Evolutionary conservation across 2,329 filamentous ascomycete species (phyloP).

Genomic region (Paracorniculantispora psalliotae): DNA sequence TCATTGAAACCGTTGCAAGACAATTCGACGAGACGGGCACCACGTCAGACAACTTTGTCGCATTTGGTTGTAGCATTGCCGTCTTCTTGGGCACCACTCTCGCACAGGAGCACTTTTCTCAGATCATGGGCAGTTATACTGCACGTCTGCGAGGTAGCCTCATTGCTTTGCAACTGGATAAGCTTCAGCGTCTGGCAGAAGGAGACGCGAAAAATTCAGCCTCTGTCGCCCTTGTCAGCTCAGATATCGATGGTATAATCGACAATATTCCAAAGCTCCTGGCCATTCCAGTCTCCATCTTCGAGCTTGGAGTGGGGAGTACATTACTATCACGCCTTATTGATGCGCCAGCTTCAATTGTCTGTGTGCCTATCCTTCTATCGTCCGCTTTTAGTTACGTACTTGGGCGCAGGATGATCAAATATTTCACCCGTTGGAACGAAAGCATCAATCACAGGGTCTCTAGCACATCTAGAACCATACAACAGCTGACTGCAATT

Average conservation of each 20-base stretch:
- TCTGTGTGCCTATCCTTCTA: background rate
- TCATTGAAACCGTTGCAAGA: constrained; percentile 17
- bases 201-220: constrained; percentile 24
- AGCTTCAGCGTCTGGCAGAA: constrained; percentile 31
- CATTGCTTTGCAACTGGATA: constrained; percentile 42
- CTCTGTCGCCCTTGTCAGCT: background rate
- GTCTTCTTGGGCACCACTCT: background rate
- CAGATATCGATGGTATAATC: background rate
- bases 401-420: background rate
- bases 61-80: background rate
- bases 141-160: constrained; percentile 28
- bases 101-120: background rate
- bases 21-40: constrained; percentile 13
- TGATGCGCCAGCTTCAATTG: background rate
- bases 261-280: background rate
- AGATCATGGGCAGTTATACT: constrained; percentile 19
- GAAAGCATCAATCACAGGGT: background rate
- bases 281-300: background rate
- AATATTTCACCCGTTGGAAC: background rate
- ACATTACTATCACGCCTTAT: background rate
- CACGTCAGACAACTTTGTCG: background rate
- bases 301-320: background rate
- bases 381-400: background rate
- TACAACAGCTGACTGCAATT: background rate
- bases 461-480: background rate